Evolutionary conservation across 495 filamentous ascomycete species (phyloP).

Genomic region (Antarctomyces pellizariae): DNA sequence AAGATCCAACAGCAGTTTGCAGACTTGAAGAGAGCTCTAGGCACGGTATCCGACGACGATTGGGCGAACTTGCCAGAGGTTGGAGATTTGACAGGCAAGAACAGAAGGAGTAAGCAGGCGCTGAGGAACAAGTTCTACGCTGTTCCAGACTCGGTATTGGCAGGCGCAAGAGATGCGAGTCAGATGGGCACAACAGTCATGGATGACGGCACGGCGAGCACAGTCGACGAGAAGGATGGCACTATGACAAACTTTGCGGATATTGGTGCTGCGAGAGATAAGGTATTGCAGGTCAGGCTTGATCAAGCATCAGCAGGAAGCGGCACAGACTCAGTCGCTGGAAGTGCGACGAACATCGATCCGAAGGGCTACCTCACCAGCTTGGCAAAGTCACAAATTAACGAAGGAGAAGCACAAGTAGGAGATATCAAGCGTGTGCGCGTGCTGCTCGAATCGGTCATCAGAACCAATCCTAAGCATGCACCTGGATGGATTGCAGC

Average conservation of each 20-base stretch:
- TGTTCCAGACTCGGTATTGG: conserved; percentile 89
- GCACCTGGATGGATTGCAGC: conserved; percentile 94
- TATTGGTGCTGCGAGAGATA: conserved; percentile 85
- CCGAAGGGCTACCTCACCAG: conserved; percentile 90
- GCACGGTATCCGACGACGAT: conserved; percentile 77
- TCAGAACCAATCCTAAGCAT: conserved; percentile 85
- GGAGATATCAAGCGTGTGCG: conserved; percentile 93
- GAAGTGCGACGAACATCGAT: conserved; percentile 80
- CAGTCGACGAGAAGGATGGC: conserved; percentile 38
- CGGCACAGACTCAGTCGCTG: conserved; percentile 42
- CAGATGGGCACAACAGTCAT: conserved; percentile 69
- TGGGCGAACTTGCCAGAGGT: conserved; percentile 93
- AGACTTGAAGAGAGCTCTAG: conserved; percentile 76
- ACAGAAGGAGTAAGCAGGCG: conserved; percentile 63
- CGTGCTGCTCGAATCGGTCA: conserved; percentile 79
- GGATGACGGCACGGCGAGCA: conserved; percentile 40
- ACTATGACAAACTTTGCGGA: conserved; percentile 97
- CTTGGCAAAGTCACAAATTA: conserved; percentile 52
- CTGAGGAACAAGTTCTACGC: conserved; percentile 77
- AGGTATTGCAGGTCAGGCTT: conserved; percentile 72
- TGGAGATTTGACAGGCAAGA: conserved; percentile 86
- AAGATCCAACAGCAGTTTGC: conserved; percentile 98
- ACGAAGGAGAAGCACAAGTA: conserved; percentile 57
- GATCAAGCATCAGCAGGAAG: conserved; percentile 65
- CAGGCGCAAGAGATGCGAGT: conserved; percentile 51